Conservation (phyloP, 345 rosid species). For the Angophora floribunda region DNA sequence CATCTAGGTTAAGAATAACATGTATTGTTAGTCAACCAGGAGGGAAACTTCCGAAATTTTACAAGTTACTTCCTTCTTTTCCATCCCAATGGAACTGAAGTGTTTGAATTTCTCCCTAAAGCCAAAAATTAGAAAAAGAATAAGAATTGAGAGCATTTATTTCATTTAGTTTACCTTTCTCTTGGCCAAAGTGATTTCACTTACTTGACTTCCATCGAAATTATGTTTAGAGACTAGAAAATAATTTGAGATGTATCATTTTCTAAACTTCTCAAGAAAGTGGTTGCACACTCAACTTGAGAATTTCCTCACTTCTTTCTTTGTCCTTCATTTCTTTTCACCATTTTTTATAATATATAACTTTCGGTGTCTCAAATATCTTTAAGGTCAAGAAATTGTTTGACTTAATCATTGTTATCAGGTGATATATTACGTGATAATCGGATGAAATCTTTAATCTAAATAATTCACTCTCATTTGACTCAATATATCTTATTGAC, state of each 20-base stretch:
- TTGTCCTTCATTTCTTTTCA: background rate
- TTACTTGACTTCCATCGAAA: background rate
- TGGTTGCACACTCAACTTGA: background rate
- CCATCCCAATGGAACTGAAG: too few relatives aligned
- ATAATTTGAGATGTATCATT: background rate
- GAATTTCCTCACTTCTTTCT: background rate
- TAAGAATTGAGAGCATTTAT: too few relatives aligned
- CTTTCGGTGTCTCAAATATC: background rate
- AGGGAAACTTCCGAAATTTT: background rate
- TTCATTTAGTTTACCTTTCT: too few relatives aligned
- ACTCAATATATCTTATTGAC: rapidly evolving
- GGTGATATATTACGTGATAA: too few relatives aligned
- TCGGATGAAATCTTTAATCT: background rate
- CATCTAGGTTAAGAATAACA: background rate
- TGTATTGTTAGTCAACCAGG: background rate
- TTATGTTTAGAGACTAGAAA: background rate
- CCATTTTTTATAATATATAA: background rate
- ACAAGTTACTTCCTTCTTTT: too few relatives aligned
- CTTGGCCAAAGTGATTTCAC: background rate
- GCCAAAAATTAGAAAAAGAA: too few relatives aligned
- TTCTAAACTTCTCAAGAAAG: background rate
- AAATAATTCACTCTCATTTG: background rate
- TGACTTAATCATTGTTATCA: too few relatives aligned
- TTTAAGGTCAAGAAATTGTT: background rate
- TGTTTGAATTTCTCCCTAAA: too few relatives aligned